A percentile compares a stretch with the other conserved stretches of the same genome.
Evolutionary conservation across 176 grass and related monocot genomes (phyloP).

Genomic region (Oryza meridionalis): DNA sequence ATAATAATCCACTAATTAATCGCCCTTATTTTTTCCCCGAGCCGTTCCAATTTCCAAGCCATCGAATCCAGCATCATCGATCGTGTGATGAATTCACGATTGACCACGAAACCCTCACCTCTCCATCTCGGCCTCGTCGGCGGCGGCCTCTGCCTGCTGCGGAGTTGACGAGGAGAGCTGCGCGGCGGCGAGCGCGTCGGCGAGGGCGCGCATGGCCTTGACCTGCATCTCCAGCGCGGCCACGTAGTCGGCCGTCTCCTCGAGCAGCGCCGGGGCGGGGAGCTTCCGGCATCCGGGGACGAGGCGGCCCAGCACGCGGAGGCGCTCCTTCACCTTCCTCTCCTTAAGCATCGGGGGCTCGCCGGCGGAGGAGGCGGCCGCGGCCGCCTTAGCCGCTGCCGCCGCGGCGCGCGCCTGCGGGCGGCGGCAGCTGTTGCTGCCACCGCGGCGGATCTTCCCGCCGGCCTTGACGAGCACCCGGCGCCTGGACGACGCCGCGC

Average conservation of each 20-base stretch:
- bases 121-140: constrained; percentile 28
- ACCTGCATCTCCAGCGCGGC: constrained; percentile 98
- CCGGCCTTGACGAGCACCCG: constrained; percentile 79
- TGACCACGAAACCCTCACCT: constrained; percentile 46
- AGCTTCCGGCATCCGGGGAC: constrained; percentile 93
- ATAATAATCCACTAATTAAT: constrained; percentile 43
- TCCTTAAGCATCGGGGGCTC: constrained; percentile 35
- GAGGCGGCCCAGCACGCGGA: constrained; percentile 73
- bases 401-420: constrained; percentile 34
- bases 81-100: background rate
- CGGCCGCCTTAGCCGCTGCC: background rate
- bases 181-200: constrained; percentile 70
- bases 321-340: constrained; percentile 73
- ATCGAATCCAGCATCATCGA: background rate
- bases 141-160: background rate
- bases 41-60: background rate
- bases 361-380: background rate
- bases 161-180: constrained; percentile 46
- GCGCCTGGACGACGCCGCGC: constrained; percentile 46
- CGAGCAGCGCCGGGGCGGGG: constrained; percentile 71
- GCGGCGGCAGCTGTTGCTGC: constrained; percentile 11
- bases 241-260: constrained; percentile 90
- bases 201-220: constrained; percentile 80
- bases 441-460: constrained; percentile 47
- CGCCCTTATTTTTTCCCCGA: constrained; percentile 36